These are phyloP conservation scores for Vicia faba DNA, from an alignment of 306 rosid genomes.

Conservation along the genomic window DNA sequence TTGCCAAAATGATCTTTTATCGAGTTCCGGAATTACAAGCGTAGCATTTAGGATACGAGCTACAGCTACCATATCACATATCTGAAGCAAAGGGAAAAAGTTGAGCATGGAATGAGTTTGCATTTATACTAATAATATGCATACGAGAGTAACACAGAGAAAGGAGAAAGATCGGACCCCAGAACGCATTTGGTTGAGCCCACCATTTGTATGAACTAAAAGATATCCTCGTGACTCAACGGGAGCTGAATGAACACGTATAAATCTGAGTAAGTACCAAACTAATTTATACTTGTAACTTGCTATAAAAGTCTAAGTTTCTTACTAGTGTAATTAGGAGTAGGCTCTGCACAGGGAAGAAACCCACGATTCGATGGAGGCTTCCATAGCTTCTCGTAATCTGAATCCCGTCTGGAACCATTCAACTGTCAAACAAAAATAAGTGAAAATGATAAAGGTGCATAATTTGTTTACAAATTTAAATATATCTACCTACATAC, in stretches of 20 bases:
- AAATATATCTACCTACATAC: conserved; percentile 15
- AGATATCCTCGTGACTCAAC: conserved; percentile 75
- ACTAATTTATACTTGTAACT: conserved; percentile 12
- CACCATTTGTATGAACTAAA: conserved; percentile 94
- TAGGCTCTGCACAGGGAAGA: conserved; percentile 71
- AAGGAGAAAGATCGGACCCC: conserved; percentile 70
- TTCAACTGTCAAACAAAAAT: conserved; percentile 59
- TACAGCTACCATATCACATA: conserved; percentile 99
- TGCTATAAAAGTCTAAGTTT: conserved; percentile 13
- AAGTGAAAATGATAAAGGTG: conserved; percentile 53
- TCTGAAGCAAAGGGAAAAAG: conserved; percentile 56
- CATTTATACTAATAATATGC: conserved; percentile 13
- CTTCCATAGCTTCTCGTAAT: conserved; percentile 79
- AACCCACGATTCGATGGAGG: conserved; percentile 75
- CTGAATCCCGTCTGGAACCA: conserved; percentile 45
- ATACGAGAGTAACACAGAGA: conserved; percentile 23
- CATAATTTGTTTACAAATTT: conserved; percentile 44
- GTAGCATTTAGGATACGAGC: conserved; percentile 91
- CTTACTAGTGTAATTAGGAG: conserved; percentile 76
- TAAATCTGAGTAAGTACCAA: conserved; percentile 35
- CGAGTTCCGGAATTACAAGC: conserved; percentile 93
- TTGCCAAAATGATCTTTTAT: conserved; percentile 90
- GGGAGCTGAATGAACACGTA: conserved; percentile 63
- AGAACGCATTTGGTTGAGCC: conserved; percentile 99
- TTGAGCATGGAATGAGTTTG: conserved; percentile 10